A percentile compares a stretch with the other conserved stretches of the same genome.
phyloP scores from a whole-genome alignment of 2,329 filamentous ascomycete species.

The Dothideomycetes sp. region DNA sequence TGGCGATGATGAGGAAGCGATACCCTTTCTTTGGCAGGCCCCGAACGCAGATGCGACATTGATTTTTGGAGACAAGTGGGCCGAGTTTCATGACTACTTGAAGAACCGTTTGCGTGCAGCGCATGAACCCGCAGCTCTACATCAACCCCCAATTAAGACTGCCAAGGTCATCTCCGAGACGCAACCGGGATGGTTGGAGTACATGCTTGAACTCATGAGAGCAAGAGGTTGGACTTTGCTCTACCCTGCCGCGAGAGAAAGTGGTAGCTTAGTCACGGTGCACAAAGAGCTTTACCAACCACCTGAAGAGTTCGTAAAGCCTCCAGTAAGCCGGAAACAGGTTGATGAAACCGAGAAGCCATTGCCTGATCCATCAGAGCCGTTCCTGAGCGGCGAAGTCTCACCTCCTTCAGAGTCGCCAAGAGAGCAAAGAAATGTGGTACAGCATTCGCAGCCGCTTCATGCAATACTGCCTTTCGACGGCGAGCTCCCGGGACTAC shows the following conservation, averaged over 20 bases:
- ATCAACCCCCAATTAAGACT: constrained; percentile 15
- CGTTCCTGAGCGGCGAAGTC: constrained; percentile 24
- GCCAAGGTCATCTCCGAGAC: constrained; percentile 53
- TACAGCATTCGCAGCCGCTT: constrained; percentile 36
- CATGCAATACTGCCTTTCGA: constrained; percentile 38
- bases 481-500: constrained; percentile 35
- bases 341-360: constrained; percentile 2
- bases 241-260: constrained; percentile 53
- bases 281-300: constrained; percentile 64
- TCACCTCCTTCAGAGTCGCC: constrained; percentile 14
- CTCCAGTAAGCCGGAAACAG: constrained; percentile 1
- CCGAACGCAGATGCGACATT: constrained; percentile 74
- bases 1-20: constrained; percentile 22
- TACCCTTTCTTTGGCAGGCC: constrained; percentile 72
- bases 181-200: constrained; percentile 68
- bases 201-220: constrained; percentile 64
- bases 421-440: constrained; percentile 38
- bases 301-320: constrained; percentile 53
- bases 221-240: constrained; percentile 67
- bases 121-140: constrained; percentile 13
- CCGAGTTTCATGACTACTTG: constrained; percentile 72
- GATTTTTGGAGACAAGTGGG: constrained; percentile 78
- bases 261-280: constrained; percentile 58
- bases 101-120: constrained; percentile 44
- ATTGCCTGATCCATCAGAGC: constrained; percentile 15